These are phyloP conservation scores for Rhypophila decipiens DNA, from an alignment of 495 filamentous ascomycete genomes.

Conservation along the genomic window DNA sequence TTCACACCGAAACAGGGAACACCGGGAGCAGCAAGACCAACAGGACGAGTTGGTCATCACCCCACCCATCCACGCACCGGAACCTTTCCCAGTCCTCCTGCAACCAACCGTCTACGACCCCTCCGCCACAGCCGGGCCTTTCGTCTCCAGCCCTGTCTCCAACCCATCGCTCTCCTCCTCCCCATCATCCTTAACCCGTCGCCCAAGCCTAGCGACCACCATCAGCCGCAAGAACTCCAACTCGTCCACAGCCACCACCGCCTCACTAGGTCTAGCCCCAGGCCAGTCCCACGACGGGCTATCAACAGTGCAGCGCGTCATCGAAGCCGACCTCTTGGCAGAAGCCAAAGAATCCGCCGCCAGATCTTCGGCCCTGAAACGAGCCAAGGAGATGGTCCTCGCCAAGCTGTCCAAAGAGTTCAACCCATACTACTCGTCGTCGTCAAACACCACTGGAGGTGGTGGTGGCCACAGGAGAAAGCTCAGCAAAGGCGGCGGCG, in stretches of 20 bases:
- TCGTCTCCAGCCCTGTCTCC: conserved; percentile 1
- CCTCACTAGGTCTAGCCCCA: too few relatives aligned
- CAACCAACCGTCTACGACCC: conserved; percentile 43
- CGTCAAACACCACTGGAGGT: background rate
- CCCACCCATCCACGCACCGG: conserved; percentile 39
- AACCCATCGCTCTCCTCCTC: too few relatives aligned
- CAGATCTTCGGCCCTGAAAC: conserved; percentile 33
- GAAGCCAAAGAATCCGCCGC: conserved; percentile 36
- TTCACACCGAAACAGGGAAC: conserved; percentile 3
- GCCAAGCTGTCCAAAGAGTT: conserved; percentile 40
- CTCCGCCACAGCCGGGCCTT: conserved; percentile 24
- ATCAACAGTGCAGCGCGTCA: conserved; percentile 33
- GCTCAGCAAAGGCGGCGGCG: background rate
- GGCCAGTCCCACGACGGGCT: conserved; percentile 27
- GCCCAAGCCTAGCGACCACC: background rate
- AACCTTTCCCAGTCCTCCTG: conserved; percentile 36
- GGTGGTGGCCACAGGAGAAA: conserved; percentile 13
- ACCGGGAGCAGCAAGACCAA: background rate
- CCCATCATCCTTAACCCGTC: too few relatives aligned
- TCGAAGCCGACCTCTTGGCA: conserved; percentile 32
- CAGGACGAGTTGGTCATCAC: conserved; percentile 29
- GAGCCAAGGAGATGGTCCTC: conserved; percentile 41
- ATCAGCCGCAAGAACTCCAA: background rate
- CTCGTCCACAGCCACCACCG: background rate
- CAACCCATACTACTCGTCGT: background rate